Evolutionary conservation across 164 flowering plant genomes (phyloP), one percentile per base, ranked within the genome.

Genomic region (Pachysandra terminalis): DNA sequence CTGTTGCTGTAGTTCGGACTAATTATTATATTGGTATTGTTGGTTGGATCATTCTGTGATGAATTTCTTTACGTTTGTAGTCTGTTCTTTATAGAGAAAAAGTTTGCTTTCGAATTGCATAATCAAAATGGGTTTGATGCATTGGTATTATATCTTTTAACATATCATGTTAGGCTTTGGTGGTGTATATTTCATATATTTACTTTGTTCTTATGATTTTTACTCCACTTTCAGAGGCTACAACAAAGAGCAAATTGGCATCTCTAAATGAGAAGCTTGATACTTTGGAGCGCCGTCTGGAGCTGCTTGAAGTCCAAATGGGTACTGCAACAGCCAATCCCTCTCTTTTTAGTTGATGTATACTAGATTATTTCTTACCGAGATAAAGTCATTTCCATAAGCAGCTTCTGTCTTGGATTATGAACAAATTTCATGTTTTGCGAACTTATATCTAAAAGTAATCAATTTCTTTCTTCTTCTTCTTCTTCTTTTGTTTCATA

Each of bases 181-280:
- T 57, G 25, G 8, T 26, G 17, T 10, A 5, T 58, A 7, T 27
- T 26, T 15, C 32, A 19, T 58, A 6, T 58, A 0, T 17, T 23
- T 26, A 16, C 9, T 27, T 12, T 58, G 26, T 27, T 12, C 61
- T 27, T 15, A 3, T 61, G 21, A 9, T 17, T 52, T 28, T 52
- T 28, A 21, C 0, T 58, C 21, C n/a, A 66, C 12, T 56, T 77
- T 23, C 81, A 93, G 97, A 91, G 81, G 87, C 96, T 23, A 91
- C 97, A 6, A 95, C 97, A 22, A 95, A 92, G 83, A 87, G 84
- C 78, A 96, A 93, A 71, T 80, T 96, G 79, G 93, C 96, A 54
- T 69, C 87, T 5, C 64, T 96, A 74, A 96, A 96, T 75, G 96
- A 91, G 81, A 96, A 93, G 81, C 98, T 96, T 62, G 92, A 93